These are phyloP conservation scores for Diaporthe capsici DNA, from an alignment of 2,329 filamentous ascomycete species.

Conservation along the genomic window DNA sequence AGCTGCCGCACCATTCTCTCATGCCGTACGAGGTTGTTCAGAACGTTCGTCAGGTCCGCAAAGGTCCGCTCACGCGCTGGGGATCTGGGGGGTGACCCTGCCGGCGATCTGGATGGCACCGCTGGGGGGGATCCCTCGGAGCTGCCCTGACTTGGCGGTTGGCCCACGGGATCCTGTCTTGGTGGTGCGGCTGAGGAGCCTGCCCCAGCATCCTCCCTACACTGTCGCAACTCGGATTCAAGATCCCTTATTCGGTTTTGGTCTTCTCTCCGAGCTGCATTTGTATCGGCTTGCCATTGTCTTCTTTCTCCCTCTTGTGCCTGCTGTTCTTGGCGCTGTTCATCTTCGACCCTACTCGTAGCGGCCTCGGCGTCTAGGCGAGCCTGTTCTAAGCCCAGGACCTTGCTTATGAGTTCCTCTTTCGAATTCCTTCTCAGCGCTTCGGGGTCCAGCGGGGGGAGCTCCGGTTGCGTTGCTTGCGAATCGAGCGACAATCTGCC, in stretches of 20 bases:
- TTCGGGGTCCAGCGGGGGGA: background rate
- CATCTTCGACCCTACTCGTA: background rate
- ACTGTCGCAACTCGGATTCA: too few relatives aligned
- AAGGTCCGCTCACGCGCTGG: background rate
- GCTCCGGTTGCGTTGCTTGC: background rate
- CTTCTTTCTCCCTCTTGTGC: too few relatives aligned
- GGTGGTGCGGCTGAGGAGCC: background rate
- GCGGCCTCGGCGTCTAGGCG: background rate
- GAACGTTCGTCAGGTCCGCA: background rate
- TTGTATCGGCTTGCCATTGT: background rate
- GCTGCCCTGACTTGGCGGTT: background rate
- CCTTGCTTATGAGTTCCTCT: background rate
- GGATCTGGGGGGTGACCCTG: background rate
- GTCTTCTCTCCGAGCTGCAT: background rate
- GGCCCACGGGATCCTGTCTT: background rate
- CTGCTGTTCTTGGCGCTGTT: background rate
- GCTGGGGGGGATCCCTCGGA: background rate
- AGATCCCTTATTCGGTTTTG: background rate
- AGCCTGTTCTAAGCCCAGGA: background rate
- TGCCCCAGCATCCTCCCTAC: background rate
- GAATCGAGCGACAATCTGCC: background rate
- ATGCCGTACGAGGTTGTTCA: background rate
- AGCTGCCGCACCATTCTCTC: background rate
- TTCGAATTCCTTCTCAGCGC: background rate
- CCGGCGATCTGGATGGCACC: background rate